Evolutionary conservation across 208 protist species (phyloP), one percentile per base, ranked within the genome.

Genomic region (Acanthamoeba healyi): DNA sequence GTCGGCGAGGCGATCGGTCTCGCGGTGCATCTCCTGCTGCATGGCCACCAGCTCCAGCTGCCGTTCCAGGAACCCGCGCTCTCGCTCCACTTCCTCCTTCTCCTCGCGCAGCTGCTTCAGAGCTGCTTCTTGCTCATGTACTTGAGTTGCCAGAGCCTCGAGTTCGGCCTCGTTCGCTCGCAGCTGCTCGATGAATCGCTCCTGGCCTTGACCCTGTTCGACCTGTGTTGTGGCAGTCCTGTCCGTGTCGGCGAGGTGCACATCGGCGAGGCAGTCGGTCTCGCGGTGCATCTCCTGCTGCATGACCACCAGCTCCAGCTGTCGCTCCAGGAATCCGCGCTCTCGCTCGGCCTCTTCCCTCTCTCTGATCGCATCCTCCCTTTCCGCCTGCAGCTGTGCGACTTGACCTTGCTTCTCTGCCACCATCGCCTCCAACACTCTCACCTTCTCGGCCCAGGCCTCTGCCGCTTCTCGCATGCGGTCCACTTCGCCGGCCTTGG

Each of bases 21-120:
- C 49, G 6, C 15, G 49, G 49, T 54, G 49, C 19, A 34, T 34
- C 61, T 70, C 61, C 26, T 70, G 26, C 61, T 70, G 61, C 61
- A 70, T 70, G 61, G 61, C 22, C 26, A 70, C 14, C 61, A 70
- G 61, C 61, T 70, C 61, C 61, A 70, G 61, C 61, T 70, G 61
- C 6, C 61, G 19, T 24, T 70, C 61, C 14, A 70, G 29, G 61
- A 70, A 70, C 26, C n/a, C 61, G 19, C 61, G 61, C 61, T 29
- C 14, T 26, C 29, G 19, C 29, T 70, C 61, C 7, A 24, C 61
- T 26, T 26, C 61, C 7, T 79, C 70, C 70, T 79, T 79, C 24
- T 38, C 70, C 24, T 36, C 70, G 24, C 29, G 38, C 26, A 44
- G 12, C 17, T 15, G 6, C 10, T 10, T 32, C 70, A 79, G 38